Evolutionary conservation across 768 basidiomycete genomes (phyloP), one percentile per base, ranked within the genome.

Genomic region (Trametes villosa): DNA sequence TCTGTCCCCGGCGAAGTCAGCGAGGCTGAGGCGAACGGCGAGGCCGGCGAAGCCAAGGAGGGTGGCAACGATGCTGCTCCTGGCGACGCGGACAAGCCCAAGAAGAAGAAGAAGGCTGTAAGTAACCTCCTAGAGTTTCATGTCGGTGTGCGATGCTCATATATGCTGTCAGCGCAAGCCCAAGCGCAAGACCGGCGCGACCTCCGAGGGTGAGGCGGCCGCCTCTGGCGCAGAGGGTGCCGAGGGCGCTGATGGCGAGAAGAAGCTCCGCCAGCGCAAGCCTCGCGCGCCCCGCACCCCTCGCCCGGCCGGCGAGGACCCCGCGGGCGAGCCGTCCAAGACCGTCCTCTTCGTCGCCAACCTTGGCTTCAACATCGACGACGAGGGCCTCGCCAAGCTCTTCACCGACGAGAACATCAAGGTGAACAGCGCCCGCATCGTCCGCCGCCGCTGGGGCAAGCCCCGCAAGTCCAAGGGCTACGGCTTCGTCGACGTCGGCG

Each of bases 261-360:
- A 79, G 57, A 77, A 85, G 70, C 75, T 75, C 54, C 83, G 85
- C 68, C 64, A 72, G 62, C 86, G 85, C 74, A 89, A 83, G 74
- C 77, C 80, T 67, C 86, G 78, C 69, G 69, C 77, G 22, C 81
- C 82, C 54, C 89, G 86, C 55, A 71, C 81, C 56, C 76, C 80
- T 53, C 92, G 92, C 69, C 83, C 90, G 29, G 84, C 81, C 30
- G 93, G 92, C 53, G 89, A 94, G 75, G 90, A 91, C 61, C 94
- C 94, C 29, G 80, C 78, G 54, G 94, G 94, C 69, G 93, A 94
- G 73, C 92, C 89, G 30, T 94, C 92, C 72, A 89, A 89, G 81
- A 90, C 83, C 58, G 86, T 92, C 78, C 82, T 98, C 66, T 98
- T 98, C 70, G 95, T 98, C 68, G 96, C 96, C 78, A 98, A 98